These are phyloP conservation scores for Syzygium jambos DNA, from an alignment of 345 rosid genomes.

Conservation along the genomic window DNA sequence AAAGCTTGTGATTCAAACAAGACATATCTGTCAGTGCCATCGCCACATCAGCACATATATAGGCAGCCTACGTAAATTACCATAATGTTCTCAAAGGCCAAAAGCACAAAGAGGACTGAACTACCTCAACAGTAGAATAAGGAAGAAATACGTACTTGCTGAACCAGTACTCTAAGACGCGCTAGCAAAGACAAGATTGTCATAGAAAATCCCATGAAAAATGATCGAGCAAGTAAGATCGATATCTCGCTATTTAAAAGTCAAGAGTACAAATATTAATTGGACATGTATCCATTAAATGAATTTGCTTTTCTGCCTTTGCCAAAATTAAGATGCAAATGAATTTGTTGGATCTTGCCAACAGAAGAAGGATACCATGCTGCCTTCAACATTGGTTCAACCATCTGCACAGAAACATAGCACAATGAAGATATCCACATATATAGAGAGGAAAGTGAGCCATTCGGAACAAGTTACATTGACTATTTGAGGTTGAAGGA, in stretches of 20 bases:
- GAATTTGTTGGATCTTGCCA: background rate
- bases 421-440: background rate
- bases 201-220: slow-evolving; percentile 70
- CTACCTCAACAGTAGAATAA: background rate
- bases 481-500: background rate
- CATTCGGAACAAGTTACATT: background rate
- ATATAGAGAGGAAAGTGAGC: background rate
- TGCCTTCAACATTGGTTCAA: slow-evolving; percentile 83
- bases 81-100: background rate
- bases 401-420: slow-evolving; percentile 50
- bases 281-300: background rate
- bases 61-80: background rate
- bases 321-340: background rate
- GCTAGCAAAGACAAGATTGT: slow-evolving; percentile 74
- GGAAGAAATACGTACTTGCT: slow-evolving; percentile 57
- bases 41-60: background rate
- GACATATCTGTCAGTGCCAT: background rate
- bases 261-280: slow-evolving; percentile 5
- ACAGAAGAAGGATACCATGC: slow-evolving; percentile 52
- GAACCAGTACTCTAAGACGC: slow-evolving; percentile 78
- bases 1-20: background rate
- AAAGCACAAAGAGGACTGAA: background rate
- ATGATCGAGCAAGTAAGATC: slow-evolving; percentile 70
- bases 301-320: background rate
- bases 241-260: slow-evolving; percentile 52